Evolutionary conservation across 1,139 yeast genomes (phyloP), one percentile per base, ranked within the genome.

Genomic region (Blastobotrys illinoisensis): DNA sequence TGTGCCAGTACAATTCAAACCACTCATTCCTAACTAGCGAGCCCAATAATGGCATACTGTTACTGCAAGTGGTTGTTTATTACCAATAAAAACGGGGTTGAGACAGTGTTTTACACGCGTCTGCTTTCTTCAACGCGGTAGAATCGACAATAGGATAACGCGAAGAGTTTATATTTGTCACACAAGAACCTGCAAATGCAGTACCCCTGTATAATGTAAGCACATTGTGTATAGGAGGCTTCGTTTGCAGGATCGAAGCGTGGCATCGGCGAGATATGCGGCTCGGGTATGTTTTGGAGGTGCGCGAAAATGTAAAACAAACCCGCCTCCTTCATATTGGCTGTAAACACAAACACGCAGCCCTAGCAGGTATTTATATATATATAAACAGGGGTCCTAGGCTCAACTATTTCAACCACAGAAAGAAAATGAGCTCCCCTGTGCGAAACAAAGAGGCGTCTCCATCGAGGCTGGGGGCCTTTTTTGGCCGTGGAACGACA

Each of bases 381-480:
- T 32, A 32, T 32, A 26, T 5, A 7, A 32, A 32, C 14, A n/a
- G 40, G 40, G 40, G 16, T n/a, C 13, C 7, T n/a, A 7, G 40
- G 40, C 16, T 32, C 11, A 5, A 11, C 4, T 32, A 2, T 2
- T 32, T 11, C 32, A 26, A 26, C 23, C 6, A 21, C 6, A 11
- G 6, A 32, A n/a, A 14, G 11, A n/a, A n/a, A 3, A 32, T 32
- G 40, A 32, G 40, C 7, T 32, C 40, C 11, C 40, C 40, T 2
- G 40, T 32, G 40, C 14, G 23, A 9, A 36, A 11, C 3, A 49
- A 46, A 19, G 53, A 53, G 2, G 7, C 23, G 19, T 45, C 59
- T 20, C 58, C 61, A 16, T 46, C 58, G 14, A 48, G 58, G 19
- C 40, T 57, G 24, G 59, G 58, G 48, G 60, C 60, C n/a, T 45